phyloP scores from a whole-genome alignment of 495 filamentous ascomycete genomes.

The Trichoderma gamsii region DNA sequence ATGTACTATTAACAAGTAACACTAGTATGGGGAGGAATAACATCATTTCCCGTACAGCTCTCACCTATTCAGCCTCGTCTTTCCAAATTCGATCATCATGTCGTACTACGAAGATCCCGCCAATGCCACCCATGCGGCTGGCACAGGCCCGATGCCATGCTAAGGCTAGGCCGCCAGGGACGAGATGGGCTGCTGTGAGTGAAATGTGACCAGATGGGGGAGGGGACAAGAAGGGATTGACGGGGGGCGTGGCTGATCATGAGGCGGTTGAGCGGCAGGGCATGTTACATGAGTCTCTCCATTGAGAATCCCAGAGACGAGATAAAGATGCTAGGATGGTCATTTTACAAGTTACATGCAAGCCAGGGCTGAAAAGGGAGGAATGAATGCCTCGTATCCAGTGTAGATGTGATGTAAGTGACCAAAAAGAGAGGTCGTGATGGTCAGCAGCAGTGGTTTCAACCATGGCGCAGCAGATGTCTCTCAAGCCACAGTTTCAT shows the following conservation, averaged over 20 bases:
- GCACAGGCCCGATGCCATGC: no score
- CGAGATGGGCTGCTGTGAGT: background rate
- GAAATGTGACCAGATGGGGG: background rate
- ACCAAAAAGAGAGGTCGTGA: no score
- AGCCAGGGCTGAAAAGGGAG: no score
- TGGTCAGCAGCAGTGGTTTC: no score
- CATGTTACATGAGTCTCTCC: background rate
- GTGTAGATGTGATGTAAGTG: no score
- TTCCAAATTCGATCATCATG: background rate
- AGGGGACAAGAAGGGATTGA: background rate
- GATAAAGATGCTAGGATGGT: background rate
- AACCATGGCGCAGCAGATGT: no score
- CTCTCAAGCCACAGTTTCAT: no score
- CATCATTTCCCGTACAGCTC: background rate
- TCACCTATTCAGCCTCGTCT: background rate
- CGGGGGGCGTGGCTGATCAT: slow-evolving; percentile 1
- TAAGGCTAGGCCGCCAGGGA: background rate
- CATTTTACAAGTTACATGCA: no score
- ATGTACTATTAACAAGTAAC: no score
- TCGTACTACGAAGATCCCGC: background rate
- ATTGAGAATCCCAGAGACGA: background rate
- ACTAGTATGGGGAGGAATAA: no score
- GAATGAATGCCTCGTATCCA: no score
- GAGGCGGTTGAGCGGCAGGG: background rate
- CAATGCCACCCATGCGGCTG: background rate